phyloP scores from a whole-genome alignment of 1,139 yeast genomes.

The Hansenula anomala region DNA sequence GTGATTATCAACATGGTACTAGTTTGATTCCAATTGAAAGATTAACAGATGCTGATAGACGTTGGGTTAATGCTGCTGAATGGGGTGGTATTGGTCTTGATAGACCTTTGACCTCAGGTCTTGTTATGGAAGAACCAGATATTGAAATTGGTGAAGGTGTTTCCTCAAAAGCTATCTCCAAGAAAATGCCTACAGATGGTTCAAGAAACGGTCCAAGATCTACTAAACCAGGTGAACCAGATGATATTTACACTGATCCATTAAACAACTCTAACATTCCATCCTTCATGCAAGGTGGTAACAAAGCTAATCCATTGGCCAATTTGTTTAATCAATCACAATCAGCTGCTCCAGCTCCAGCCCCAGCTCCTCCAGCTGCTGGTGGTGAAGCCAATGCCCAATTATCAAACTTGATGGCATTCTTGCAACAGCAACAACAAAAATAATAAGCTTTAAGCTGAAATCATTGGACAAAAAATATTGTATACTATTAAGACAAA shows the following conservation, averaged over 20 bases:
- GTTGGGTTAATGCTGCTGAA: conserved; percentile 87
- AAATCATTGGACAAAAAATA: too few species aligned
- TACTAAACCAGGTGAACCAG: conserved; percentile 59
- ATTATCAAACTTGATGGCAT: conserved; percentile 33
- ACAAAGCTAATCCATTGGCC: conserved; percentile 44
- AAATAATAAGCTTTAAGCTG: too few species aligned
- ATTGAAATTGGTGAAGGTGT: conserved; percentile 94
- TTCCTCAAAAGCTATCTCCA: conserved; percentile 87
- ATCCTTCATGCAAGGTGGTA: conserved; percentile 21
- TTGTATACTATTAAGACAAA: too few species aligned
- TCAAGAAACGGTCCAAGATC: conserved; percentile 83
- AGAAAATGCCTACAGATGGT: conserved; percentile 85
- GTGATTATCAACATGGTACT: conserved; percentile 88
- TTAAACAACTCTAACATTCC: conserved; percentile 29
- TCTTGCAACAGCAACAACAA: conserved; percentile 32
- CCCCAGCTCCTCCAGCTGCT: conserved; percentile 25
- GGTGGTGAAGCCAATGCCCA: conserved; percentile 33
- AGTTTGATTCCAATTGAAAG: conserved; percentile 83
- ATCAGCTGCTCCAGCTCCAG: conserved; percentile 20
- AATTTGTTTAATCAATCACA: conserved; percentile 36
- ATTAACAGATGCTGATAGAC: conserved; percentile 87
- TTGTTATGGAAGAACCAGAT: conserved; percentile 94
- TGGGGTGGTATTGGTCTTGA: conserved; percentile 96
- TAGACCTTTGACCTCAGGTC: conserved; percentile 71
- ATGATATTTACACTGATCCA: conserved; percentile 30